Percentiles rank a stretch among this genome's conserved stretches.
Evolutionary conservation across 306 rosid species (phyloP).

Genomic region (Vachellia pachyceras): DNA sequence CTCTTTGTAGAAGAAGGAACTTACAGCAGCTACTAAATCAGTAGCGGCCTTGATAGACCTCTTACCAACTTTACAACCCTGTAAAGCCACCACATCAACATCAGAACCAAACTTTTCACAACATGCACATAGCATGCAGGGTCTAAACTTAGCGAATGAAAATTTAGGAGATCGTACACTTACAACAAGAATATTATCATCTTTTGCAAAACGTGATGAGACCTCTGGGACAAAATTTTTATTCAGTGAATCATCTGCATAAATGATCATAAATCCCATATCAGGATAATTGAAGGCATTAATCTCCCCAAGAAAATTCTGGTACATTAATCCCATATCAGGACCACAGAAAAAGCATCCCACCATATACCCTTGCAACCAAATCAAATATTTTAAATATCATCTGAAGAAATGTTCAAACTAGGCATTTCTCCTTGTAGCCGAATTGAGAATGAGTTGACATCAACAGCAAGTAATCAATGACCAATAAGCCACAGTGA

Average conservation of each 20-base stretch:
- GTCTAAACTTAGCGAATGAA: background rate
- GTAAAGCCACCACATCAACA: slow-evolving; percentile 1
- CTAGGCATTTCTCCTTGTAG: background rate
- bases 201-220: slow-evolving; percentile 61
- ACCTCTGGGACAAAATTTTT: slow-evolving; percentile 63
- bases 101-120: background rate
- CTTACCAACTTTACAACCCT: slow-evolving; percentile 74
- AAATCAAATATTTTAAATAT: background rate
- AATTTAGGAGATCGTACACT: slow-evolving; percentile 41
- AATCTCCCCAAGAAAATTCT: background rate
- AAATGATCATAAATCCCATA: slow-evolving; percentile 7
- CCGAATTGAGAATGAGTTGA: background rate
- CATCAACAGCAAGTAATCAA: background rate
- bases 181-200: slow-evolving; percentile 83
- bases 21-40: slow-evolving; percentile 66
- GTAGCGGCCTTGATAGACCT: slow-evolving; percentile 73
- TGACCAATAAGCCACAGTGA: background rate
- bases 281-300: background rate
- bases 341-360: background rate
- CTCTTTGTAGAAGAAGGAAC: slow-evolving; percentile 12
- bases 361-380: background rate
- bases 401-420: background rate
- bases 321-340: background rate
- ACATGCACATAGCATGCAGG: background rate
- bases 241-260: slow-evolving; percentile 77